Percentiles rank a stretch among this genome's conserved stretches.
Conservation (phyloP, 805 yeast species). For the Kuraishia cidri region DNA sequence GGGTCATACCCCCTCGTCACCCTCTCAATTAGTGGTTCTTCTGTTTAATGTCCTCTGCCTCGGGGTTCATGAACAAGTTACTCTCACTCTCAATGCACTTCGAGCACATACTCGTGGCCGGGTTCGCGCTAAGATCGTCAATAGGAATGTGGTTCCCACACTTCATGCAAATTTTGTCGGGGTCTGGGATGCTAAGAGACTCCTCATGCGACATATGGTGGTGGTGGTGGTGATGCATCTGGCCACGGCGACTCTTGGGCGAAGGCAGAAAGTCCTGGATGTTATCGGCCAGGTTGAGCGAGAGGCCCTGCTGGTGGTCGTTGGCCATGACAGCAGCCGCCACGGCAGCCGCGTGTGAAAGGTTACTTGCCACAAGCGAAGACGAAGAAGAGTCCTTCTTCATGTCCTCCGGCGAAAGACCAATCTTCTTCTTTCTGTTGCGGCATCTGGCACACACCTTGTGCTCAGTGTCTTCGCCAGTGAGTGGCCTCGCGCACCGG, state of each 20-base stretch:
- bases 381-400: background rate
- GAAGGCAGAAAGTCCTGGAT: conserved; percentile 1
- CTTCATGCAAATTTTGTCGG: conserved; percentile 15
- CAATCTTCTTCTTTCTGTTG: conserved; percentile 35
- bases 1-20: too few species aligned
- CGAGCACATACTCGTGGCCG: conserved; percentile 16
- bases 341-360: conserved; percentile 3
- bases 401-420: conserved; percentile 4
- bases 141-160: conserved; percentile 16
- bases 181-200: conserved; percentile 15
- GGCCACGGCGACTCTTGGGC: background rate
- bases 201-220: conserved; percentile 5
- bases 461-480: conserved; percentile 38
- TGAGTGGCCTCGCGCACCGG: conserved; percentile 45
- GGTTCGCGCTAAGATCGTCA: conserved; percentile 16
- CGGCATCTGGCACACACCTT: conserved; percentile 52
- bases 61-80: conserved; percentile 15
- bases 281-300: background rate
- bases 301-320: conserved; percentile 1
- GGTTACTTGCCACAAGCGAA: background rate
- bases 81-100: conserved; percentile 13
- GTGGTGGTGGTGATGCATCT: background rate
- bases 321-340: conserved; percentile 6
- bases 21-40: too few species aligned
- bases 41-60: conserved; percentile 8